A percentile compares a stretch with the other conserved stretches of the same genome.
phyloP scores from a whole-genome alignment of 176 grass and related monocot species.

The Metroxylon sagu region DNA sequence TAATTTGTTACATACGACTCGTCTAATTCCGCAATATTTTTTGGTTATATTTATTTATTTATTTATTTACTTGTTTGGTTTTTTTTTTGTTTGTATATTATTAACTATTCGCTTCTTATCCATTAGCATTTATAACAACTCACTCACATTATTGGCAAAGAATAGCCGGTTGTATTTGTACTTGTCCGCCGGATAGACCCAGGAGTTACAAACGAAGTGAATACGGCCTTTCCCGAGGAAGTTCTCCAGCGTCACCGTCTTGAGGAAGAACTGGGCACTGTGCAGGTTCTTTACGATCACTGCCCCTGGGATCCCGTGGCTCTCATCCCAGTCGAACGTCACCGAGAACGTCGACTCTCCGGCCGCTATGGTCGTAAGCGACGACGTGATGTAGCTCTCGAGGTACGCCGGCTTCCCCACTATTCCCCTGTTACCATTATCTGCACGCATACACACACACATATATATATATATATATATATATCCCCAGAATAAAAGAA shows the following conservation, averaged over 20 bases:
- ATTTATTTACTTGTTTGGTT: too few relatives aligned
- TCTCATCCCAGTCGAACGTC: conserved; percentile 57
- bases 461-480: neutral
- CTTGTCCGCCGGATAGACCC: conserved; percentile 38
- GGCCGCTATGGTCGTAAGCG: conserved; percentile 26
- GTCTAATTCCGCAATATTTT: too few relatives aligned
- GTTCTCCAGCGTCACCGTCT: conserved; percentile 53
- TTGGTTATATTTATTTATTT: too few relatives aligned
- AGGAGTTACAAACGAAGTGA: conserved; percentile 62
- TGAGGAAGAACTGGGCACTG: conserved; percentile 51
- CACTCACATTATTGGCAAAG: conserved; percentile 60
- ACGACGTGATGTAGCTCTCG: conserved; percentile 37
- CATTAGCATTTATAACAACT: too few relatives aligned
- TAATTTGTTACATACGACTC: too few relatives aligned
- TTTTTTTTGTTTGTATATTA: too few relatives aligned
- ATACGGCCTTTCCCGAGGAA: conserved; percentile 38
- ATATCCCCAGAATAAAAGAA: too few relatives aligned
- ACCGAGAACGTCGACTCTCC: conserved; percentile 49
- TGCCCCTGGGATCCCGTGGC: conserved; percentile 44
- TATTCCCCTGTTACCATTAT: conserved; percentile 32
- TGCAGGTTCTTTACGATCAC: conserved; percentile 64
- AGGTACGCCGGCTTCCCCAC: conserved; percentile 35
- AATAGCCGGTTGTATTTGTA: conserved; percentile 52
- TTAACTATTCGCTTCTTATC: too few relatives aligned
- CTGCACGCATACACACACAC: conserved; percentile 9